Percentiles rank a stretch among this genome's conserved stretches.
These are phyloP conservation scores for Kurtzmaniella natalensis DNA, from an alignment of 1,139 yeast species.

Conservation along the genomic window DNA sequence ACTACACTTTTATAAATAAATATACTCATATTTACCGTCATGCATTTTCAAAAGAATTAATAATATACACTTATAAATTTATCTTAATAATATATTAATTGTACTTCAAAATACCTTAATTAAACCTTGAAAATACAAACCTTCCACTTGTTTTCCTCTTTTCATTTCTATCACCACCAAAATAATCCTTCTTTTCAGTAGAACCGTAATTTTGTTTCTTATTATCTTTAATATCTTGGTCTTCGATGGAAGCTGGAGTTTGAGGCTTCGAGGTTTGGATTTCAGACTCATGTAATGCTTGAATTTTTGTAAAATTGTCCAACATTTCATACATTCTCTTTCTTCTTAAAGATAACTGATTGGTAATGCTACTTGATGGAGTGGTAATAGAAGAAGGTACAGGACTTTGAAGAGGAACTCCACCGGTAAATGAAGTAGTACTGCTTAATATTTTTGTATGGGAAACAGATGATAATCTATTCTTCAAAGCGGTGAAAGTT, in stretches of 20 bases:
- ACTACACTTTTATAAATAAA: not conserved
- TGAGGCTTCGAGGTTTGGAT: not conserved
- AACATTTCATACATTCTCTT: conserved; percentile 51
- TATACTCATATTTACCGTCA: too few relatives aligned
- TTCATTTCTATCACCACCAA: conserved; percentile 3
- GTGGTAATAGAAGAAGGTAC: conserved; percentile 9
- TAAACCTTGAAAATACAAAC: conserved; percentile 8
- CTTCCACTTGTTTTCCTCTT: conserved; percentile 9
- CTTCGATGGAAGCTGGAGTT: not conserved
- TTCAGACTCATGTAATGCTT: conserved; percentile 46
- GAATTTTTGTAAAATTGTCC: conserved; percentile 57
- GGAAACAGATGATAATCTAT: conserved; percentile 57
- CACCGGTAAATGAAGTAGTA: conserved; percentile 9
- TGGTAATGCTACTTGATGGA: conserved; percentile 9
- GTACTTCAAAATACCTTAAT: not conserved
- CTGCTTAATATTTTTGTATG: conserved; percentile 18
- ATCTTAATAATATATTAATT: not conserved
- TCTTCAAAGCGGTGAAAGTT: conserved; percentile 80
- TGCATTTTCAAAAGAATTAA: too few relatives aligned
- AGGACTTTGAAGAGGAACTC: conserved; percentile 15
- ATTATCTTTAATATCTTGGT: not conserved
- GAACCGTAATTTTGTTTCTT: not conserved
- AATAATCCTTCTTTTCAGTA: conserved; percentile 5
- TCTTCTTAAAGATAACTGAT: conserved; percentile 36
- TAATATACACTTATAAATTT: not conserved